Conservation (phyloP, 306 rosid genomes). For the Glycyrrhiza uralensis region DNA sequence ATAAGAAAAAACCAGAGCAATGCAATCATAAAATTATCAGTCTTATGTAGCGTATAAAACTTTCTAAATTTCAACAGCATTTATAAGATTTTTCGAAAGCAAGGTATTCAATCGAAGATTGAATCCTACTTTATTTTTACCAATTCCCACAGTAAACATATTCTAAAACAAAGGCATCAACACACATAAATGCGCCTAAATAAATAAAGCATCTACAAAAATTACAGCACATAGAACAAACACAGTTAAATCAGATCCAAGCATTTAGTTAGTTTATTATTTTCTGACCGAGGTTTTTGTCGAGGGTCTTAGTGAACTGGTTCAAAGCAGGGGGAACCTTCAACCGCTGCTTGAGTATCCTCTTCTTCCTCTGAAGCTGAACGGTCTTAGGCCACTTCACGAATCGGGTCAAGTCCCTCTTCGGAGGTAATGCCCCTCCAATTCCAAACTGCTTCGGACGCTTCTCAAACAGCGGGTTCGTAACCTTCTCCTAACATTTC, state of each 20-base stretch:
- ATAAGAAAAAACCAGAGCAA: neutral
- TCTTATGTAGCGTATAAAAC: neutral
- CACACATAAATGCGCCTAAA: neutral
- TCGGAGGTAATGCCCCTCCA: conserved; percentile 80
- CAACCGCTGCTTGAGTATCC: conserved; percentile 62
- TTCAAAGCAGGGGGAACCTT: conserved; percentile 83
- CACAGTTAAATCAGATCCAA: neutral
- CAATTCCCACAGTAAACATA: neutral
- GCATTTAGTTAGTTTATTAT: neutral
- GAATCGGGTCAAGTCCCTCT: conserved; percentile 60
- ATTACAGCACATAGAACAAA: neutral
- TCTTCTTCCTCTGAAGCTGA: conserved; percentile 60
- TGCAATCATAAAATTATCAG: neutral
- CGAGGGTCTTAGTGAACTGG: conserved; percentile 77
- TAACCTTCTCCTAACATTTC: conserved; percentile 48
- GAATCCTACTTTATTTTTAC: neutral
- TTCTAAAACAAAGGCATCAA: neutral
- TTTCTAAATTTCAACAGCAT: neutral
- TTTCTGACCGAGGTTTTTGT: conserved; percentile 60
- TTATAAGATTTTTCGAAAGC: neutral
- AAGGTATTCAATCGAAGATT: neutral
- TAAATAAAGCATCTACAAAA: neutral
- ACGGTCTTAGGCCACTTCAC: conserved; percentile 70
- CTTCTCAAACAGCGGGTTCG: conserved; percentile 65
- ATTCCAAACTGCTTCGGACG: conserved; percentile 73